phyloP scores from a whole-genome alignment of 2,329 filamentous ascomycete genomes.

The Cercospora canescens region DNA sequence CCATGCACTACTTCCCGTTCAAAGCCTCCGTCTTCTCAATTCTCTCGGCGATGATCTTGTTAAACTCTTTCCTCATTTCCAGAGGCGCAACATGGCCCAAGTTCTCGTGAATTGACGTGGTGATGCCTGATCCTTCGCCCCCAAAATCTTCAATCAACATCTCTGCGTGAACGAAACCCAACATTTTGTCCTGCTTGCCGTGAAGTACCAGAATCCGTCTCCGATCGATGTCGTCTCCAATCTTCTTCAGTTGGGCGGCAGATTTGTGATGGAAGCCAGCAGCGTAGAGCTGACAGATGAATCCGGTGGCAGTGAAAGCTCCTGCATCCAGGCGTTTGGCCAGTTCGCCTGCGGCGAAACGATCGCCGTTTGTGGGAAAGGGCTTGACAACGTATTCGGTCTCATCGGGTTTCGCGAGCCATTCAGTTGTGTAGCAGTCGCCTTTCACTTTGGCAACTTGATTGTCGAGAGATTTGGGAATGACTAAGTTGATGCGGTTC shows the following conservation, averaged over 20 bases:
- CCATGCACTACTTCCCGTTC: conserved; percentile 4
- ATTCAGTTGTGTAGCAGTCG: conserved; percentile 66
- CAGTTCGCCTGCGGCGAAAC: conserved; percentile 78
- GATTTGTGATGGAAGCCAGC: conserved; percentile 79
- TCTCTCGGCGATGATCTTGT: conserved; percentile 61
- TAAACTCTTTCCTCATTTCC: conserved; percentile 71
- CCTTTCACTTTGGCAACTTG: conserved; percentile 64
- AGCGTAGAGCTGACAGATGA: conserved; percentile 75
- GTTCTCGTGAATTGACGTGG: conserved; percentile 64
- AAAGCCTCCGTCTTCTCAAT: conserved; percentile 50
- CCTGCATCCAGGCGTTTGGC: conserved; percentile 64
- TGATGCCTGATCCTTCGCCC: conserved; percentile 51
- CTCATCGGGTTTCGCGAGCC: conserved; percentile 63
- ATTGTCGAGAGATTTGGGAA: conserved; percentile 70
- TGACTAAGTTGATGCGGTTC: conserved; percentile 56
- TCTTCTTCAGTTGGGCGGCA: conserved; percentile 60
- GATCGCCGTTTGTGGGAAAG: conserved; percentile 77
- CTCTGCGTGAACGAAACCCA: conserved; percentile 68
- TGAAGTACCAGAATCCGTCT: conserved; percentile 76
- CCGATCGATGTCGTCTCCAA: conserved; percentile 70
- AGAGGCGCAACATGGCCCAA: conserved; percentile 74
- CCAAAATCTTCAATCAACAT: conserved; percentile 69
- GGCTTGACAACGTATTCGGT: conserved; percentile 42
- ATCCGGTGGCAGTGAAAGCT: conserved; percentile 65
- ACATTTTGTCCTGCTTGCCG: conserved; percentile 76